Conservation (phyloP, 495 filamentous ascomycete species). For the Halenospora varia region DNA sequence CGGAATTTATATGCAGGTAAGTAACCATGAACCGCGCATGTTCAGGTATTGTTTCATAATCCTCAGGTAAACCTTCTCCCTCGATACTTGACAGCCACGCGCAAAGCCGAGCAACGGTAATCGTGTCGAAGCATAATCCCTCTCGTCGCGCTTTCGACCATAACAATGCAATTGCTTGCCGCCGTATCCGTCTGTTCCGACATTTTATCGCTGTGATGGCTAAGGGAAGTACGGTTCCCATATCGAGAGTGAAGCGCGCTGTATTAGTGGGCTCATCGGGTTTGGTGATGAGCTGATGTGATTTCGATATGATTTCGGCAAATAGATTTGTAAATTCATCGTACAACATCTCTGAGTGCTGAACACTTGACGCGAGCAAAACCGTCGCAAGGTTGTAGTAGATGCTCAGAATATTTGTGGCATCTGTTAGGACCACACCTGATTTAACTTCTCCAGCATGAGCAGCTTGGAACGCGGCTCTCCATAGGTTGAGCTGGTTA, state of each 20-base stretch:
- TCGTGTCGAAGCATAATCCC: constrained; percentile 36
- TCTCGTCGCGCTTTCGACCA: constrained; percentile 37
- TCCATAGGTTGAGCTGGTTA: constrained; percentile 24
- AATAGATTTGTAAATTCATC: constrained; percentile 23
- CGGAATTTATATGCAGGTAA: constrained; percentile 24
- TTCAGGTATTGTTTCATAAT: constrained; percentile 23
- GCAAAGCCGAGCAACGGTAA: constrained; percentile 22
- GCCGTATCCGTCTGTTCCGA: constrained; percentile 39
- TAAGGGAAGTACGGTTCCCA: constrained; percentile 35
- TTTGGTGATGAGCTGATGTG: constrained; percentile 18
- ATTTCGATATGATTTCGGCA: constrained; percentile 22
- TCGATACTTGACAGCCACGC: constrained; percentile 25
- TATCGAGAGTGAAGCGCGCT: constrained; percentile 26
- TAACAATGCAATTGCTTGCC: constrained; percentile 40
- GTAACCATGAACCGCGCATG: constrained; percentile 18
- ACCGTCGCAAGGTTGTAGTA: constrained; percentile 26
- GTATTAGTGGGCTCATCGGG: constrained; percentile 22
- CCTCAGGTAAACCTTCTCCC: constrained; percentile 23
- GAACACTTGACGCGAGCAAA: constrained; percentile 22
- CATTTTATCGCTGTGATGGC: constrained; percentile 39
- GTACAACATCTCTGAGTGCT: constrained; percentile 22
- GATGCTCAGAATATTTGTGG: constrained; percentile 22
- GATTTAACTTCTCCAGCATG: constrained; percentile 18
- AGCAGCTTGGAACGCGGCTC: constrained; percentile 17
- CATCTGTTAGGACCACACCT: constrained; percentile 10